Conservation (phyloP, 805 yeast species). For the Spathaspora passalidarum region DNA sequence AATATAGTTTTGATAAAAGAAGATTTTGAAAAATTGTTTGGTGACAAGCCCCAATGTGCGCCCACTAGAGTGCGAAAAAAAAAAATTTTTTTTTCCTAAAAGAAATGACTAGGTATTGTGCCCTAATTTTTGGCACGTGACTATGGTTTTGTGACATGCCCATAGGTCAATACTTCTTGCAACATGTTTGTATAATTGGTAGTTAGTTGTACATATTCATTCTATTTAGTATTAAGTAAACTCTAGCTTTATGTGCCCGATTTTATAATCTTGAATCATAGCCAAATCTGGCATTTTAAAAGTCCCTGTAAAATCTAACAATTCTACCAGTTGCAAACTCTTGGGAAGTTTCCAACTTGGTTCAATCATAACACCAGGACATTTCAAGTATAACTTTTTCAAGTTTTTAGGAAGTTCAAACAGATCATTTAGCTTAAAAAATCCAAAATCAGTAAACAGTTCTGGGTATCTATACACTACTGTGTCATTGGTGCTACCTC, state of each 20-base stretch:
- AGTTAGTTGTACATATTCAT: too few species aligned
- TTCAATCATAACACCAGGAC: conserved; percentile 3
- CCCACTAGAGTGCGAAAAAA: not conserved
- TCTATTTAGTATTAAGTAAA: not conserved
- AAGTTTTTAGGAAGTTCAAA: not conserved
- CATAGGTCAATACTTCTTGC: too few species aligned
- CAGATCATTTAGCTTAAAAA: not conserved
- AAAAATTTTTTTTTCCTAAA: not conserved
- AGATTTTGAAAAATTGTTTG: not conserved
- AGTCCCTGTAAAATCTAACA: not conserved
- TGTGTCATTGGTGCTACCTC: not conserved
- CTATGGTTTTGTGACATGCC: not conserved
- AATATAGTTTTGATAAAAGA: not conserved
- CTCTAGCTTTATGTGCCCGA: not conserved
- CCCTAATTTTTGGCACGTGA: not conserved
- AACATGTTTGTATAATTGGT: too few species aligned
- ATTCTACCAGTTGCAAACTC: not conserved
- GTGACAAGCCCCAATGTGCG: not conserved
- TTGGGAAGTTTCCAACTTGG: conserved; percentile 1
- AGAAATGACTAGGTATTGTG: not conserved
- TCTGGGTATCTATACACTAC: conserved; percentile 1
- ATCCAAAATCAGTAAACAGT: not conserved
- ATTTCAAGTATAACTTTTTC: not conserved
- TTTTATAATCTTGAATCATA: not conserved
- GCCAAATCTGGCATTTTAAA: not conserved